Conservation (phyloP, 768 basidiomycete genomes). For the Lactarius vividus region DNA sequence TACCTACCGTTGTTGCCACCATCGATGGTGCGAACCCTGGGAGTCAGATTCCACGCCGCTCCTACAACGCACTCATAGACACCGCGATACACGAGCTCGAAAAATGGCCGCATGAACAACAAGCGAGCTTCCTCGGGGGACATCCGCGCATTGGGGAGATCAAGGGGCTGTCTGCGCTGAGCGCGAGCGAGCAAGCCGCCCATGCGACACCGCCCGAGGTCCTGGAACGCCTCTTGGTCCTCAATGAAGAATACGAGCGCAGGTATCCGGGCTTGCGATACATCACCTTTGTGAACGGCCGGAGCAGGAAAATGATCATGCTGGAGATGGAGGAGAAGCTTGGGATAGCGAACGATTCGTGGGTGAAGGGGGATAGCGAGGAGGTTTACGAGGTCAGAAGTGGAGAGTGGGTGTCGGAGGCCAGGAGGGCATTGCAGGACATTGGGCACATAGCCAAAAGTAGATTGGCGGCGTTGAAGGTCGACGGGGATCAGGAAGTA, state of each 20-base stretch:
- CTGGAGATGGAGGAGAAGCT: constrained; percentile 77
- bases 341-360: constrained; percentile 45
- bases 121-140: constrained; percentile 68
- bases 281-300: constrained; percentile 90
- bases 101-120: constrained; percentile 50
- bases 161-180: constrained; percentile 69
- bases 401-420: constrained; percentile 61
- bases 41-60: constrained; percentile 1
- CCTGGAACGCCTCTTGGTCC: constrained; percentile 63
- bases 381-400: constrained; percentile 39
- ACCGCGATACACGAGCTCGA: constrained; percentile 46
- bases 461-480: constrained; percentile 50
- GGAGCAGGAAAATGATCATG: constrained; percentile 65
- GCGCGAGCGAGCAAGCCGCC: constrained; percentile 73
- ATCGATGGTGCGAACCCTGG: constrained; percentile 24
- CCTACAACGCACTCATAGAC: constrained; percentile 59
- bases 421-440: constrained; percentile 69
- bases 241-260: constrained; percentile 76
- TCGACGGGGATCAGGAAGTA: constrained; percentile 33
- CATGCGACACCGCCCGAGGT: constrained; percentile 69
- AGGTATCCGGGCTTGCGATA: constrained; percentile 75
- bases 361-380: constrained; percentile 42
- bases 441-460: constrained; percentile 76
- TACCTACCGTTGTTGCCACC: constrained; percentile 56
- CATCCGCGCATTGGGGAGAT: constrained; percentile 91